phyloP scores from a whole-genome alignment of 164 flowering plant genomes.

The Chloranthus sessilifolius region DNA sequence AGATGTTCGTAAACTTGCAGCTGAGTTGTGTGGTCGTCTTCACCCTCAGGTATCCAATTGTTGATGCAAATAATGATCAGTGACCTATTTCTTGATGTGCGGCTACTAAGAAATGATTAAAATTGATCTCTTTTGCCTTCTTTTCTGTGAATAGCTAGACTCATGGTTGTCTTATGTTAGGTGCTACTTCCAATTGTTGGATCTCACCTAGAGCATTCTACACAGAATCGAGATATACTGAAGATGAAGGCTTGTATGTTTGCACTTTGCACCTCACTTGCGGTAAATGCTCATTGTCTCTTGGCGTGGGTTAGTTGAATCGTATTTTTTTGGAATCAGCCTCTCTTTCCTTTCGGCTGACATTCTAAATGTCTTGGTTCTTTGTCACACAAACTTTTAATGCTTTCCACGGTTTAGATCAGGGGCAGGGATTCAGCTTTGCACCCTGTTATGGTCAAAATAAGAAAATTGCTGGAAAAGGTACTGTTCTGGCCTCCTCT shows the following conservation, averaged over 20 bases:
- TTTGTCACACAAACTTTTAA: neutral
- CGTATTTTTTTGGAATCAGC: neutral
- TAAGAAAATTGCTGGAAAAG: slow-evolving; percentile 39
- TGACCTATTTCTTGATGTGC: neutral
- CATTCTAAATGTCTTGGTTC: neutral
- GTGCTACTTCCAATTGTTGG: slow-evolving; percentile 53
- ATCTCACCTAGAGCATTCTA: slow-evolving; percentile 42
- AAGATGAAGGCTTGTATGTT: slow-evolving; percentile 72
- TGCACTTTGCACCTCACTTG: slow-evolving; percentile 75
- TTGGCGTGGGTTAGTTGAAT: neutral
- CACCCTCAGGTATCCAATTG: slow-evolving; percentile 54
- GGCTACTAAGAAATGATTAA: neutral
- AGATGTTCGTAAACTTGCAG: slow-evolving; percentile 87
- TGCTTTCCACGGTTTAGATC: slow-evolving; percentile 23
- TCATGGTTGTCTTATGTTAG: slow-evolving; percentile 24
- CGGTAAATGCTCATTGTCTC: slow-evolving; percentile 39
- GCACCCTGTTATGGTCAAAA: slow-evolving; percentile 38
- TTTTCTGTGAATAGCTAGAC: neutral
- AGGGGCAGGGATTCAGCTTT: slow-evolving; percentile 43
- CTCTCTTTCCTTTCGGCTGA: neutral
- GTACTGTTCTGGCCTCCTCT: slow-evolving; percentile 61
- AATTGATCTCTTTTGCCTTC: no score
- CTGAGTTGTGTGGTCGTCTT: slow-evolving; percentile 86
- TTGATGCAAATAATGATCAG: neutral
- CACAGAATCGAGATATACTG: slow-evolving; percentile 32